Evolutionary conservation across 2,329 filamentous ascomycete genomes (phyloP).

Genomic region (Thielaviopsis cerberus): DNA sequence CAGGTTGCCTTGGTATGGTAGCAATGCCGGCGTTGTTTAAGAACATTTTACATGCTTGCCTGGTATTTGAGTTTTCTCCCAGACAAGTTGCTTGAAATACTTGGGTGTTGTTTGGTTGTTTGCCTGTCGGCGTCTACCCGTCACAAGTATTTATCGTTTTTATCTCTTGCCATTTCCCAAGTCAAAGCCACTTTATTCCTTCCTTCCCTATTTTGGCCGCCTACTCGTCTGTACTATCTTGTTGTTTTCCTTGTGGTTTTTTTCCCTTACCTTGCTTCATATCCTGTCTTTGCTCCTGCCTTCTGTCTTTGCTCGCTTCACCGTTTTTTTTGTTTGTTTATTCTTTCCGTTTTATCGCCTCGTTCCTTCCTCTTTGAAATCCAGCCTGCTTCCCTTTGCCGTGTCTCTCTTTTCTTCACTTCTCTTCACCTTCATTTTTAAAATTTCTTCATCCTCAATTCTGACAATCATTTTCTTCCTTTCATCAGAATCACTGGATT

Average conservation of each 20-base stretch:
- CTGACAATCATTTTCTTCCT: not conserved
- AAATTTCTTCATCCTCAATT: not conserved
- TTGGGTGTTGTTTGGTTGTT: not conserved
- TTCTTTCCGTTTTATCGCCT: slow-evolving; percentile 19
- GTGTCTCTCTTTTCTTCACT: slow-evolving; percentile 30
- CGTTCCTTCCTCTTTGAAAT: slow-evolving; percentile 30
- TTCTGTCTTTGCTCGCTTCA: slow-evolving; percentile 21
- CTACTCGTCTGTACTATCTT: slow-evolving; percentile 15
- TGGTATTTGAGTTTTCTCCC: not conserved
- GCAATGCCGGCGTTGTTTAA: not conserved
- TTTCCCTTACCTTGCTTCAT: slow-evolving; percentile 20
- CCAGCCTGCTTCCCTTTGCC: not conserved
- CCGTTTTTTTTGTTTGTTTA: slow-evolving; percentile 15
- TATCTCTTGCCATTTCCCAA: not conserved
- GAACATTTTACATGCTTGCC: not conserved
- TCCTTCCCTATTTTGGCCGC: slow-evolving; percentile 21
- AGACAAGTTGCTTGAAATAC: not conserved
- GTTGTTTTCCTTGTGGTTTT: not conserved
- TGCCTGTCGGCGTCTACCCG: not conserved
- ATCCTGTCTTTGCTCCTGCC: slow-evolving; percentile 20
- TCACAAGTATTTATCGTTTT: not conserved
- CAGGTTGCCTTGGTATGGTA: not conserved
- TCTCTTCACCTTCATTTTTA: not conserved
- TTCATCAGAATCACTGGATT: not conserved
- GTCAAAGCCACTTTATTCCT: not conserved